Conservation (phyloP, 2,329 filamentous ascomycete species). For the Epicoccum sorghinum region DNA sequence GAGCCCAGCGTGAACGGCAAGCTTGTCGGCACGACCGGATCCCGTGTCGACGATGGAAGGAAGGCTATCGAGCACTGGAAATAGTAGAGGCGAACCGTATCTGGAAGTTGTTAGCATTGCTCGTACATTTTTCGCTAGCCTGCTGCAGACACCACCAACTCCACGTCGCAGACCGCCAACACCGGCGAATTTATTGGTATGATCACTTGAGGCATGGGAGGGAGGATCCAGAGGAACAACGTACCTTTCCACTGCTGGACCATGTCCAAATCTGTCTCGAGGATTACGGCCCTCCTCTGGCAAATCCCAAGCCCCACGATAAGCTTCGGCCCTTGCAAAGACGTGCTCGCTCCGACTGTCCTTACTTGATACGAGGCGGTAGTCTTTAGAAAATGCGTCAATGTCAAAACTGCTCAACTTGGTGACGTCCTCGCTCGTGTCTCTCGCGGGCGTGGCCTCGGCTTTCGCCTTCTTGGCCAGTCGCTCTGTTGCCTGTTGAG, state of each 20-base stretch:
- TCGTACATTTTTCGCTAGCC: constrained; percentile 9
- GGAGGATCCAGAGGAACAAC: constrained; percentile 15
- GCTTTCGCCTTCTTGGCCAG: constrained; percentile 32
- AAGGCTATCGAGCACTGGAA: constrained; percentile 83
- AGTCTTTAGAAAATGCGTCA: constrained; percentile 42
- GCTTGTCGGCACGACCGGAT: constrained; percentile 41
- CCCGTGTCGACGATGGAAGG: constrained; percentile 71
- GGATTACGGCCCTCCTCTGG: constrained; percentile 35
- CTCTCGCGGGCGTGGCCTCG: constrained; percentile 31
- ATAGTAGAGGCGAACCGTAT: constrained; percentile 63
- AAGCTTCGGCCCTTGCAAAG: constrained; percentile 49
- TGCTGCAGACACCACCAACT: constrained; percentile 4
- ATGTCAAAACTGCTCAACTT: constrained; percentile 40
- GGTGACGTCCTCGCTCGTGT: constrained; percentile 24
- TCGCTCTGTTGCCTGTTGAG: constrained; percentile 26
- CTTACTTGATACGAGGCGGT: constrained; percentile 23
- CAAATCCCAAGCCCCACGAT: constrained; percentile 49
- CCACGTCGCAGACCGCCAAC: constrained; percentile 7
- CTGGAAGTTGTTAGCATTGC: constrained; percentile 41
- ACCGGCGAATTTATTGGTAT: not conserved
- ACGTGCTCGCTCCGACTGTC: constrained; percentile 41
- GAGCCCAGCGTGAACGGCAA: constrained; percentile 62
- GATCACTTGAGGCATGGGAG: not conserved
- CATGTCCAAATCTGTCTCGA: constrained; percentile 44
- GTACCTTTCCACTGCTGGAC: constrained; percentile 46